Conservation (phyloP, 2,329 filamentous ascomycete genomes). For the Pseudocercospora macadamiae region DNA sequence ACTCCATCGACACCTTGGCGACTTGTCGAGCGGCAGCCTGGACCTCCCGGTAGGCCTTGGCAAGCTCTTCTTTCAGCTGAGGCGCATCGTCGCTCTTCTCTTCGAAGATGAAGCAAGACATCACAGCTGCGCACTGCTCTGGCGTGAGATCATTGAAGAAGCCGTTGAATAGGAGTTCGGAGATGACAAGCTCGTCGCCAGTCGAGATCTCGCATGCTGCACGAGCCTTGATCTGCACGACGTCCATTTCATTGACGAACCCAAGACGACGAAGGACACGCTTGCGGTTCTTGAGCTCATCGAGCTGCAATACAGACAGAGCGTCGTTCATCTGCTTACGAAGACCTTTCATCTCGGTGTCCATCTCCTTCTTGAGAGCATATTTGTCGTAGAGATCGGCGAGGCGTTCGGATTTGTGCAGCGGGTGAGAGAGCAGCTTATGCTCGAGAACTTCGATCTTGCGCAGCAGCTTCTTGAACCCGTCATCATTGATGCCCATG, state of each 20-base stretch:
- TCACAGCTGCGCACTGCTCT: constrained; percentile 80
- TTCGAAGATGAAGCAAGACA: constrained; percentile 97
- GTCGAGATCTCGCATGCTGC: constrained; percentile 98
- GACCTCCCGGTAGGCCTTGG: constrained; percentile 83
- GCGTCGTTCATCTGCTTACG: constrained; percentile 87
- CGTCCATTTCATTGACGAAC: constrained; percentile 94
- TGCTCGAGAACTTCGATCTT: constrained; percentile 98
- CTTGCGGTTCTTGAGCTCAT: constrained; percentile 95
- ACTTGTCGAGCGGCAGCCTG: constrained; percentile 84
- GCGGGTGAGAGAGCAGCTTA: constrained; percentile 80
- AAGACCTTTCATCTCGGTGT: constrained; percentile 78
- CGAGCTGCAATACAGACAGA: constrained; percentile 86
- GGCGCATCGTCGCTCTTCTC: constrained; percentile 83
- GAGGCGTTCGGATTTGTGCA: constrained; percentile 86
- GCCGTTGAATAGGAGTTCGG: constrained; percentile 90
- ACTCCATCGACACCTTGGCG: constrained; percentile 92
- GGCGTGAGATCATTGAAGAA: constrained; percentile 97
- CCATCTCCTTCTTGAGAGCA: constrained; percentile 73
- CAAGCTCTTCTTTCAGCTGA: constrained; percentile 76
- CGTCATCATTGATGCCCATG: constrained; percentile 90
- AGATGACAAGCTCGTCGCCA: constrained; percentile 90
- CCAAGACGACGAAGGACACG: constrained; percentile 89
- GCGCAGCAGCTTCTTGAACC: constrained; percentile 85
- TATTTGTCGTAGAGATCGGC: constrained; percentile 87
- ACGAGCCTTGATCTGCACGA: constrained; percentile 94